Evolutionary conservation across 345 rosid species (phyloP).

Genomic region (Linum usitatissimum): DNA sequence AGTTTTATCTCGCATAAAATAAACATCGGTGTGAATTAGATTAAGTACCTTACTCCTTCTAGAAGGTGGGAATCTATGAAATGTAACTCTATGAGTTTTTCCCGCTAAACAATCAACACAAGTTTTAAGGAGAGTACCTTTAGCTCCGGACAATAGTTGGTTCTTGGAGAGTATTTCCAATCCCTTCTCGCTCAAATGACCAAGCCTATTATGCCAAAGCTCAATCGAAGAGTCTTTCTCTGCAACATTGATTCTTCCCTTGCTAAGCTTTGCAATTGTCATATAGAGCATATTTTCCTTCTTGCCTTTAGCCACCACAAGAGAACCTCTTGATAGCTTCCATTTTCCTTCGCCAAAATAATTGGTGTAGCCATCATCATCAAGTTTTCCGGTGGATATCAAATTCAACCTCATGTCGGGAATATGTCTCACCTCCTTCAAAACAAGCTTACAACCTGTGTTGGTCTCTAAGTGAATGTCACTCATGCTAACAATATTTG

Average conservation of each 20-base stretch:
- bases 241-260: not conserved
- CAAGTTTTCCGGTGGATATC: not conserved
- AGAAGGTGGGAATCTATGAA: too few species aligned
- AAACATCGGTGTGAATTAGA: too few species aligned
- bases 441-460: not conserved
- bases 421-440: not conserved
- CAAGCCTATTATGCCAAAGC: too few species aligned
- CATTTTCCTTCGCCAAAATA: not conserved
- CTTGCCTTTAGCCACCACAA: not conserved
- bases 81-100: too few species aligned
- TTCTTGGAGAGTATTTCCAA: too few species aligned
- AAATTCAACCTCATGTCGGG: not conserved
- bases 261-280: not conserved
- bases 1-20: too few species aligned
- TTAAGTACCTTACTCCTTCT: too few species aligned
- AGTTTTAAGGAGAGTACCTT: too few species aligned
- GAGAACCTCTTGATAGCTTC: conserved; percentile 5
- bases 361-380: not conserved
- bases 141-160: too few species aligned
- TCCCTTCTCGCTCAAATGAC: too few species aligned
- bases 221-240: not conserved
- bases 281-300: not conserved
- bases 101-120: too few species aligned
- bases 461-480: not conserved
- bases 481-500: not conserved